Evolutionary conservation across 2,329 filamentous ascomycete genomes (phyloP).

Genomic region (Incumbomyces lentus): DNA sequence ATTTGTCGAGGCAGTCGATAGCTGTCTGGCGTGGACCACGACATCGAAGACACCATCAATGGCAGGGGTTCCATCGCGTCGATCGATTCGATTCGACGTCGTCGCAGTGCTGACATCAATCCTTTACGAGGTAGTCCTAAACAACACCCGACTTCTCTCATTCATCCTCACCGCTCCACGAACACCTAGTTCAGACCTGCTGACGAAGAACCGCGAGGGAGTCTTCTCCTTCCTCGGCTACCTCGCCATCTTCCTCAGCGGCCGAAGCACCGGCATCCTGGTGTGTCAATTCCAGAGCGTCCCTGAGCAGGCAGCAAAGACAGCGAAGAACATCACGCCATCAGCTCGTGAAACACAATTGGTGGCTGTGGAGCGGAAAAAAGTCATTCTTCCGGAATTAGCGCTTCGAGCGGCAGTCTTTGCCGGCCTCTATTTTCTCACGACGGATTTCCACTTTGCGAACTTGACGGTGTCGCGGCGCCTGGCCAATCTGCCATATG

Average conservation of each 20-base stretch:
- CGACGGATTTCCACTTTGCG: conserved; percentile 59
- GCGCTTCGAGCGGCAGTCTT: conserved; percentile 40
- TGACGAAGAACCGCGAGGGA: conserved; percentile 88
- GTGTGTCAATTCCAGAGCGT: conserved; percentile 48
- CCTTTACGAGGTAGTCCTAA: conserved; percentile 64
- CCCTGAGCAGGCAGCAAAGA: not conserved
- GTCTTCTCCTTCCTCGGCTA: conserved; percentile 94
- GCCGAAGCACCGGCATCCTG: conserved; percentile 71
- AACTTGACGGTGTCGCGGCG: conserved; percentile 73
- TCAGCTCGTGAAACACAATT: conserved; percentile 13
- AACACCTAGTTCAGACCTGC: conserved; percentile 46
- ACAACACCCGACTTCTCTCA: conserved; percentile 65
- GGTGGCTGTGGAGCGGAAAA: not conserved
- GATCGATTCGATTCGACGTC: conserved; percentile 56
- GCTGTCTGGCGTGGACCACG: conserved; percentile 52
- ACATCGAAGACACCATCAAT: conserved; percentile 66
- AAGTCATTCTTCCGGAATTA: conserved; percentile 9
- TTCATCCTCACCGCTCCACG: conserved; percentile 77
- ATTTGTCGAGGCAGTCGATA: conserved; percentile 64
- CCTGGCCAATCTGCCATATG: conserved; percentile 84
- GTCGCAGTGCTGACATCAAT: conserved; percentile 60
- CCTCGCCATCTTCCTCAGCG: conserved; percentile 84
- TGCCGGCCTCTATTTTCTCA: conserved; percentile 58
- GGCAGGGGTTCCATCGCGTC: conserved; percentile 36
- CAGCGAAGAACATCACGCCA: not conserved